Evolutionary conservation across 1,139 yeast genomes (phyloP).

Genomic region (Yamadazyma atlantica): DNA sequence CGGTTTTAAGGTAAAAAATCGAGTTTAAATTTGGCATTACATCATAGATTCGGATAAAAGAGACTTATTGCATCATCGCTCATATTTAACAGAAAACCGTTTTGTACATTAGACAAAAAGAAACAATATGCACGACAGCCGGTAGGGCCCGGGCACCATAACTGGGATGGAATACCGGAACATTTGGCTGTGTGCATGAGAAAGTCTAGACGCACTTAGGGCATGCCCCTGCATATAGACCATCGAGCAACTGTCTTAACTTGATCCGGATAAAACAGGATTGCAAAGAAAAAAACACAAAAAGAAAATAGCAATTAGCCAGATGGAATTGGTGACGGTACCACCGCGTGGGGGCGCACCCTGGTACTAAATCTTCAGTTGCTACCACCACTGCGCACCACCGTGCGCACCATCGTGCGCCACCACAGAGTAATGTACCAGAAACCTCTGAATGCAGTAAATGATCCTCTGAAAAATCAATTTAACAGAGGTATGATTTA

Average conservation of each 20-base stretch:
- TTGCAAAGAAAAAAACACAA: not conserved
- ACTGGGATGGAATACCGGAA: not conserved
- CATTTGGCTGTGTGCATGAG: not conserved
- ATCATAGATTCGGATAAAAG: constrained; percentile 3
- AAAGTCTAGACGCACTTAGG: not conserved
- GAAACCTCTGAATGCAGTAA: not conserved
- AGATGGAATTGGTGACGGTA: not conserved
- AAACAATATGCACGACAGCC: not conserved
- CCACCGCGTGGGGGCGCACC: not conserved
- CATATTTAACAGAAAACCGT: not conserved
- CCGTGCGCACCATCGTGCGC: too few species aligned
- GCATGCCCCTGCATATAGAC: too few species aligned
- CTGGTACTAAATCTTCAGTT: too few species aligned
- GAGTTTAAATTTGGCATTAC: too few species aligned
- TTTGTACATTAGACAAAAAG: not conserved
- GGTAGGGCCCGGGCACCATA: not conserved
- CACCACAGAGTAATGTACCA: too few species aligned
- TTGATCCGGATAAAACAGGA: not conserved
- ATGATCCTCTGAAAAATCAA: not conserved
- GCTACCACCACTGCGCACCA: not conserved
- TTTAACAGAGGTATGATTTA: constrained; percentile 2
- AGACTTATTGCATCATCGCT: not conserved
- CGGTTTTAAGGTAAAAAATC: not conserved
- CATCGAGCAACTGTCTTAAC: not conserved
- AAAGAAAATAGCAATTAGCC: not conserved